Percentiles rank a stretch among this genome's conserved stretches.
Evolutionary conservation across 148 eudicot genomes (phyloP).

Genomic region (Heliosperma pusillum): DNA sequence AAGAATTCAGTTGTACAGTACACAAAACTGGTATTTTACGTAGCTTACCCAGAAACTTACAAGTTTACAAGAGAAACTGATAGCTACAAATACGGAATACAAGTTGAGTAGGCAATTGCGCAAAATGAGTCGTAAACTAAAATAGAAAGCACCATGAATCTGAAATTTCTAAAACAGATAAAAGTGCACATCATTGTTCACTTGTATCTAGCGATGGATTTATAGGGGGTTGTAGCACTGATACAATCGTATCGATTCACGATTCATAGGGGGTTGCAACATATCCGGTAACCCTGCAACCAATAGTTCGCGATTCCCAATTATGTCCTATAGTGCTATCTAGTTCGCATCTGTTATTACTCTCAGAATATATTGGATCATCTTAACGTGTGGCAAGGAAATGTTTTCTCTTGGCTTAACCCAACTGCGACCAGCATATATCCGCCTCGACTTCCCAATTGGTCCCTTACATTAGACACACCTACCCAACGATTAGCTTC

Average conservation of each 20-base stretch:
- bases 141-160: too few species aligned
- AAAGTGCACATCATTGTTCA: background rate
- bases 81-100: too few species aligned
- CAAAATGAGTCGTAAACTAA: too few species aligned
- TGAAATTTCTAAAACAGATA: too few species aligned
- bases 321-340: background rate
- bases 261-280: too few species aligned
- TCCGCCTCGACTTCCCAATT: slow-evolving; percentile 48
- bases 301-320: background rate
- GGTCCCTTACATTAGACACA: slow-evolving; percentile 44
- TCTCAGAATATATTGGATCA: background rate
- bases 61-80: too few species aligned
- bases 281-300: too few species aligned
- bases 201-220: background rate
- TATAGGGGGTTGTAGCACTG: background rate
- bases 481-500: slow-evolving; percentile 61
- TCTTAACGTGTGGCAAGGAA: slow-evolving; percentile 11
- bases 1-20: too few species aligned
- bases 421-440: slow-evolving; percentile 54
- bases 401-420: slow-evolving; percentile 20
- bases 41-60: too few species aligned
- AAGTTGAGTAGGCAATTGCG: too few species aligned
- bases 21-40: too few species aligned
- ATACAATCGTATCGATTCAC: too few species aligned
- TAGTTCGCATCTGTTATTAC: background rate